A percentile compares a stretch with the other conserved stretches of the same genome.
Evolutionary conservation across 163 green algal genomes (phyloP).

Genomic region (Coccomyxa subellipsoidea): DNA sequence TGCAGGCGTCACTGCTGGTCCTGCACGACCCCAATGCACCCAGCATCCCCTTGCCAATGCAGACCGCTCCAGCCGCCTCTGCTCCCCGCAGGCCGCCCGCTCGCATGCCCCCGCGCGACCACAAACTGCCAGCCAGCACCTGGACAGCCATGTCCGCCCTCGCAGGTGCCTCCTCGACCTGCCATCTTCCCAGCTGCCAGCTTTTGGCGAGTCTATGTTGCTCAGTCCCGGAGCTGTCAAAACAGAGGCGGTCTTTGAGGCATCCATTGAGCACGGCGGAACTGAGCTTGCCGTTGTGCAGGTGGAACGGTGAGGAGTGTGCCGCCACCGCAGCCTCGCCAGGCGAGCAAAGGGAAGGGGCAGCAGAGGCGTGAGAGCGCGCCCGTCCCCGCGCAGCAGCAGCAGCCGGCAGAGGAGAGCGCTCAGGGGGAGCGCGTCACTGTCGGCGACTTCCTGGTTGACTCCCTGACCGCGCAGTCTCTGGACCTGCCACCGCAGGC

Average conservation of each 20-base stretch:
- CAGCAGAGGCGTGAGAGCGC: neutral
- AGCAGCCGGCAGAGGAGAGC: neutral
- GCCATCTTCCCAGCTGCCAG: too few species aligned
- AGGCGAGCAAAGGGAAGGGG: neutral
- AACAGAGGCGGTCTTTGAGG: too few species aligned
- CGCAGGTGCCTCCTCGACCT: constrained; percentile 37
- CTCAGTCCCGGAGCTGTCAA: neutral
- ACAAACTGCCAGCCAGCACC: constrained; percentile 29
- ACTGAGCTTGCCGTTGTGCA: too few species aligned
- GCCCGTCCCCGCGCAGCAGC: neutral
- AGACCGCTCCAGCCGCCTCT: neutral
- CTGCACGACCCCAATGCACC: constrained; percentile 28
- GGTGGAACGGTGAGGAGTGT: constrained; percentile 4
- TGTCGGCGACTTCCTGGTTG: constrained; percentile 50
- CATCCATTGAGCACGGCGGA: too few species aligned
- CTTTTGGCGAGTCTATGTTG: neutral
- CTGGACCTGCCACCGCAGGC: constrained; percentile 70
- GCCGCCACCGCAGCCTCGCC: neutral
- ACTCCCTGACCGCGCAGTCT: constrained; percentile 69
- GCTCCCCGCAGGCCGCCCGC: constrained; percentile 6
- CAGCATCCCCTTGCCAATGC: neutral
- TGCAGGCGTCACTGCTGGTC: constrained; percentile 72
- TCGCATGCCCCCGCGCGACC: neutral
- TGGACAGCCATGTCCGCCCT: constrained; percentile 70
- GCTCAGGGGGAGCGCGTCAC: neutral